Base-by-base conservation (phyloP, 2,329 filamentous ascomycete species). In the Ophiobolus disseminans region DNA sequence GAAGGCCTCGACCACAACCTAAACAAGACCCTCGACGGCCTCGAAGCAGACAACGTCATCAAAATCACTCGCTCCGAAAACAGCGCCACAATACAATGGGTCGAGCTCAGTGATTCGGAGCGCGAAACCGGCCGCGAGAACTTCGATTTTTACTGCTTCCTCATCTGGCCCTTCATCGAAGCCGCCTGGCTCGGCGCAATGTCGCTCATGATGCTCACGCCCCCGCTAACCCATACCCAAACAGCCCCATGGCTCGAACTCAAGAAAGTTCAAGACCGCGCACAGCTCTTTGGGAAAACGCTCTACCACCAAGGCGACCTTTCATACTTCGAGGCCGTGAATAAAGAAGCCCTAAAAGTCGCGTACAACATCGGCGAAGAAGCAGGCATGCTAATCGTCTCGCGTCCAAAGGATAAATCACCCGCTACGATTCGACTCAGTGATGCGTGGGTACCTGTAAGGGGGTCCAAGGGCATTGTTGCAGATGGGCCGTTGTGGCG, bases 131-230 rank as follows among this genome's bases (percentile, higher is more conserved):
- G 94, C 1, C 81, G 93, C 28, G 94, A 99, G 73, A 97, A 97
- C 65, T 99, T 89, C 65, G 94, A 99, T 69, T 99, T 99, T 74
- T 97, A 97, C 76, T 97, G 93, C 76, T 99, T 97, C 80, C 77
- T 99, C 16, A 91, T 99, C 55, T 99, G 94, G 94, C 94, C 94
- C 0, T 99, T 99, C 62, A 92, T 97, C 58, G 94, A 99, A 73
- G 89, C 92, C 0, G 88, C 84, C 42, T 99, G 94, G 94, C 82
- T 99, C 1, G 92, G 91, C 9, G 89, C 91, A 0, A 88, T 97
- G 0, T 91, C 89, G 0, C 79, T 97, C 0, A 87, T 96, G 78
- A 92, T 93, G 35, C 80, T 97, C 11, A 88, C 90, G 0, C 91
- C 92, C 1, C 91, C 90, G 0, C 3, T 66, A 73, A 0, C 4